Conservation (phyloP, 2,329 filamentous ascomycete species). For the Nemania serpens region DNA sequence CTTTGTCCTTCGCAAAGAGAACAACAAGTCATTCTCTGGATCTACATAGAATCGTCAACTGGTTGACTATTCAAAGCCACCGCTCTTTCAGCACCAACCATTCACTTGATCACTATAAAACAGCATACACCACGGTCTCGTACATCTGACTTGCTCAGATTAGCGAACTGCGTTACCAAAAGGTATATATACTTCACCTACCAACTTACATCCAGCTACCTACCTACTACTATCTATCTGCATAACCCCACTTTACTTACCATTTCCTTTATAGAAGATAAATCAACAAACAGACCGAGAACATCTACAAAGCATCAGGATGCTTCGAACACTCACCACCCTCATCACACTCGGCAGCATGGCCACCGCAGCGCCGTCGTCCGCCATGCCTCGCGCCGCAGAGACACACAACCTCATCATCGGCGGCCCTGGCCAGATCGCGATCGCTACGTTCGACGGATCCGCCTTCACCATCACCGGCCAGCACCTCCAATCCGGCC, state of each 20-base stretch:
- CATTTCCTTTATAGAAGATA: constrained; percentile 4
- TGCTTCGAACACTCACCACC: constrained; percentile 29
- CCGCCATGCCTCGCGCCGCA: constrained; percentile 21
- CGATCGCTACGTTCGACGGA: constrained; percentile 49
- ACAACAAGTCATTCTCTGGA: constrained; percentile 2
- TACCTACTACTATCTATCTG: not conserved
- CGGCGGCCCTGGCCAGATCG: constrained; percentile 47
- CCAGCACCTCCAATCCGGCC: constrained; percentile 40
- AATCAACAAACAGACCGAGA: constrained; percentile 4
- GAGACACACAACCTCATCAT: constrained; percentile 45
- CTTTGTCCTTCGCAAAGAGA: not conserved
- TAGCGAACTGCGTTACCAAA: no score
- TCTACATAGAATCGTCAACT: not conserved
- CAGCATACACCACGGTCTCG: not conserved
- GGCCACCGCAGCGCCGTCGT: constrained; percentile 33
- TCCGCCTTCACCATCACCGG: constrained; percentile 45
- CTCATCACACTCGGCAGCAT: constrained; percentile 35
- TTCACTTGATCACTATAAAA: not conserved
- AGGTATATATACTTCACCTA: not conserved
- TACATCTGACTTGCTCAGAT: not conserved
- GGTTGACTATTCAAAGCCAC: not conserved
- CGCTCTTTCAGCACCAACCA: not conserved
- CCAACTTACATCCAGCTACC: not conserved
- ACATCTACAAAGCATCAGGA: constrained; percentile 21
- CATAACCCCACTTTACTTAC: constrained; percentile 1